Percentiles rank a stretch among this genome's conserved stretches.
Evolutionary conservation across 176 grass and related monocot species (phyloP).

Genomic region (Musa schizocarpa): DNA sequence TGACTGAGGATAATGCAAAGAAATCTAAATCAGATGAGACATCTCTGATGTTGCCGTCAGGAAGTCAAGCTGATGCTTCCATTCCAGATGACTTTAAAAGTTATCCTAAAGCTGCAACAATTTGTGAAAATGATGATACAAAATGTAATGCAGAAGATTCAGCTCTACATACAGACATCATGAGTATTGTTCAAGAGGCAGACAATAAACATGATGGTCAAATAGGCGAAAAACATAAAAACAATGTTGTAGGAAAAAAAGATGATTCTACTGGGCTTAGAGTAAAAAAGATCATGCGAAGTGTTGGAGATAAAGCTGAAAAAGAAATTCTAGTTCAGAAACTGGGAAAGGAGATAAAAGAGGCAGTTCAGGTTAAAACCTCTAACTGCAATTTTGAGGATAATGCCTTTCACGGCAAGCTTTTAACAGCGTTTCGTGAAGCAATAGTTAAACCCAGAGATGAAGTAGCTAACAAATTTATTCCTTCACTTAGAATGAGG

Average conservation of each 20-base stretch:
- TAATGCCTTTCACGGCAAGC: conserved; percentile 65
- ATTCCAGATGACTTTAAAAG: conserved; percentile 14
- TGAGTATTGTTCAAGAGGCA: conserved; percentile 67
- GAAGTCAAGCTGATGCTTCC: conserved; percentile 16
- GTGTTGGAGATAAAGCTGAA: conserved; percentile 50
- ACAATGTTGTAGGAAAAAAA: conserved; percentile 27
- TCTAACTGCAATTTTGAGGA: conserved; percentile 37
- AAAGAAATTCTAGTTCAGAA: conserved; percentile 59
- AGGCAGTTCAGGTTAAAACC: conserved; percentile 41
- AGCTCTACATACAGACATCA: conserved; percentile 52
- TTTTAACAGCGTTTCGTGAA: conserved; percentile 68
- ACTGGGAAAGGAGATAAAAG: conserved; percentile 73
- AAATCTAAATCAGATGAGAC: conserved; percentile 36
- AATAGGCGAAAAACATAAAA: conserved; percentile 36
- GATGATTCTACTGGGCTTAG: conserved; percentile 53
- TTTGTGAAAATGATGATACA: conserved; percentile 23
- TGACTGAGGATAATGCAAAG: conserved; percentile 17
- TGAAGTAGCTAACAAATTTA: conserved; percentile 36
- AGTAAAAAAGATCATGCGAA: conserved; percentile 88
- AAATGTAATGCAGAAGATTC: conserved; percentile 27
- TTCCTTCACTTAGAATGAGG: conserved; percentile 37
- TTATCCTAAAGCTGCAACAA: conserved; percentile 27
- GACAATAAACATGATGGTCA: conserved; percentile 43
- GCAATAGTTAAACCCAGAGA: conserved; percentile 50
- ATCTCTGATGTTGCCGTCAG: conserved; percentile 22